Base-by-base conservation (phyloP, 768 basidiomycete genomes). In the Mycena haematopus region DNA sequence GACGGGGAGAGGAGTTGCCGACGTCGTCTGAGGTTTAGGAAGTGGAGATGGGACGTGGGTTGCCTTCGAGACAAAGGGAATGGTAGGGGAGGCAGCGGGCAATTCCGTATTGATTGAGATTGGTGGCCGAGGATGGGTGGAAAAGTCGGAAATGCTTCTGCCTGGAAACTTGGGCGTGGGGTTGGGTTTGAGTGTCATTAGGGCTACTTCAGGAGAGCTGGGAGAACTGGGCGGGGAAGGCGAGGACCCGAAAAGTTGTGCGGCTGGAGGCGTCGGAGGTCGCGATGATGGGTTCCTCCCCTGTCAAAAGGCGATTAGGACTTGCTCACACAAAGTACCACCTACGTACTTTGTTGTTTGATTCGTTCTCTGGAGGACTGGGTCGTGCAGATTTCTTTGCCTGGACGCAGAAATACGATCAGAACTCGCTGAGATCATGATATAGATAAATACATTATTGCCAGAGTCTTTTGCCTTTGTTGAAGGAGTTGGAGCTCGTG, bases 21-120 rank as follows among this genome's bases (percentile, higher is more conserved):
- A 17, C 24, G 58, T 31, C 52, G 66, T 70, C 17, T 42, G 51
- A 21, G 64, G 65, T 21, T 63, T 56, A 10, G 65, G 56, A 29
- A 60, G 60, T 19, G 65, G 56, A 7, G 61, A 53, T 10, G 68
- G 67, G 29, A 5, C 8, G 36, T 7, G 8, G 19, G 52, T 36
- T n/a, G 60, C 29, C 44, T 52, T 61, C 14, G 62, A 24, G 31
- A 47, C 36, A 33, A 61, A 50, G 53, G 65, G 24, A 25, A 57
- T 21, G 14, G 22, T 60, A 21, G 64, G 45, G 21, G 69, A 58
- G 17, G 52, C n/a, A 62, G 52, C 45, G 19, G 45, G 22, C 31
- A 47, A 35, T 9, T 31, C 38, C 5, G 56, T 58, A 35, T 63
- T 36, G 27, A 57, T 29, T 7, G 56, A 58, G n/a, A 63, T 15